These are phyloP conservation scores for Jamesozyma jinghongensis DNA, from an alignment of 805 yeast genomes.

Conservation along the genomic window DNA sequence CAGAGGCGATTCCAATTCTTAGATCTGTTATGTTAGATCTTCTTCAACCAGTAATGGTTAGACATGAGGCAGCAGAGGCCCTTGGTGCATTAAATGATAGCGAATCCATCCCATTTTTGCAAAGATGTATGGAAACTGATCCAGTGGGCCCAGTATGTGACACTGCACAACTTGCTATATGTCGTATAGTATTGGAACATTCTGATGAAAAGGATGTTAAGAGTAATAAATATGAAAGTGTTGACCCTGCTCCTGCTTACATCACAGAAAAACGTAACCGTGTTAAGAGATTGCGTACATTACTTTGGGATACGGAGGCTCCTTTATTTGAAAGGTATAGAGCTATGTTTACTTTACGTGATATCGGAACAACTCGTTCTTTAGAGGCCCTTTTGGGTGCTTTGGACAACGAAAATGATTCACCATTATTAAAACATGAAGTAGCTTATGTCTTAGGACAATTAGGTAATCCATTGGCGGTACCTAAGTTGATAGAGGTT, in stretches of 20 bases:
- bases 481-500: slow-evolving; percentile 78
- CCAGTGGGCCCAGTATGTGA: slow-evolving; percentile 83
- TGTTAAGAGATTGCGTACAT: slow-evolving; percentile 51
- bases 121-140: slow-evolving; percentile 57
- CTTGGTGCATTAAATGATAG: slow-evolving; percentile 86
- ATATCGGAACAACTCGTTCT: slow-evolving; percentile 86
- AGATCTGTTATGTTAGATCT: slow-evolving; percentile 57
- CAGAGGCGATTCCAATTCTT: slow-evolving; percentile 64
- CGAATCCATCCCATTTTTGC: slow-evolving; percentile 56
- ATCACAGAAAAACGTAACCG: slow-evolving; percentile 44
- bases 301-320: slow-evolving; percentile 62
- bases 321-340: slow-evolving; percentile 89
- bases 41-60: slow-evolving; percentile 84
- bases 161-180: slow-evolving; percentile 94
- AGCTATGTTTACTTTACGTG: slow-evolving; percentile 95
- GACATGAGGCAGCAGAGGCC: slow-evolving; percentile 99
- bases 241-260: slow-evolving; percentile 97
- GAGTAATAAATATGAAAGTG: slow-evolving; percentile 51
- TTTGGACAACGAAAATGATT: slow-evolving; percentile 48
- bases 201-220: slow-evolving; percentile 22
- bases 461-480: slow-evolving; percentile 82
- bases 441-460: slow-evolving; percentile 97
- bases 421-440: slow-evolving; percentile 92
- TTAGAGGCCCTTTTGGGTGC: slow-evolving; percentile 85
- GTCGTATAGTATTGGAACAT: slow-evolving; percentile 84